These are phyloP conservation scores for Dothideomycetes sp. DNA, from an alignment of 2,329 filamentous ascomycete species.

Conservation along the genomic window DNA sequence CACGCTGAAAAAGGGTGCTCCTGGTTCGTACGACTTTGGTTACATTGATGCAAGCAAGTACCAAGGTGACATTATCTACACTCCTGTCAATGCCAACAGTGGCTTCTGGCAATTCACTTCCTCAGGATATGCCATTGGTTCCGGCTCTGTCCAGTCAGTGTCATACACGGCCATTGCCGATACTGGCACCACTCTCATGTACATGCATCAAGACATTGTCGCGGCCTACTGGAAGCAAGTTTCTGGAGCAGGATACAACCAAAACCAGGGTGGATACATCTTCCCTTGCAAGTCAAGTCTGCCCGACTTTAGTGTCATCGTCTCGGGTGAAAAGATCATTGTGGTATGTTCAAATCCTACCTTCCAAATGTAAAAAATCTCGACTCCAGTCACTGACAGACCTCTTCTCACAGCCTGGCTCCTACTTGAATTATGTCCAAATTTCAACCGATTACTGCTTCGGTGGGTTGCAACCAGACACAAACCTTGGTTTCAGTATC, in stretches of 20 bases:
- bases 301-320: constrained; percentile 39
- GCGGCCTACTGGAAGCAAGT: constrained; percentile 32
- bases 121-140: constrained; percentile 47
- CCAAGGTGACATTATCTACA: constrained; percentile 49
- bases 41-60: constrained; percentile 52
- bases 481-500: constrained; percentile 50
- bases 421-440: constrained; percentile 42
- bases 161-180: constrained; percentile 53
- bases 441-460: constrained; percentile 50
- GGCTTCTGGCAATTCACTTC: constrained; percentile 56
- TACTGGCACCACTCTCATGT: constrained; percentile 57
- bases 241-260: constrained; percentile 28
- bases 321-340: constrained; percentile 36
- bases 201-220: constrained; percentile 42
- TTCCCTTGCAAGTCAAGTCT: constrained; percentile 31
- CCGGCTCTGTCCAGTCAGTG: constrained; percentile 28
- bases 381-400: not conserved
- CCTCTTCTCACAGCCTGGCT: constrained; percentile 13
- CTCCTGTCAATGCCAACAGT: constrained; percentile 46
- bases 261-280: constrained; percentile 32
- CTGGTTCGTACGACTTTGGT: constrained; percentile 49
- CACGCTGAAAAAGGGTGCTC: constrained; percentile 43
- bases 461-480: constrained; percentile 52
- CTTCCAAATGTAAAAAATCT: too few species aligned
- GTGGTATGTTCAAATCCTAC: constrained; percentile 3